Evolutionary conservation across 2,329 filamentous ascomycete genomes (phyloP).

Genomic region (Fusarium sp.): DNA sequence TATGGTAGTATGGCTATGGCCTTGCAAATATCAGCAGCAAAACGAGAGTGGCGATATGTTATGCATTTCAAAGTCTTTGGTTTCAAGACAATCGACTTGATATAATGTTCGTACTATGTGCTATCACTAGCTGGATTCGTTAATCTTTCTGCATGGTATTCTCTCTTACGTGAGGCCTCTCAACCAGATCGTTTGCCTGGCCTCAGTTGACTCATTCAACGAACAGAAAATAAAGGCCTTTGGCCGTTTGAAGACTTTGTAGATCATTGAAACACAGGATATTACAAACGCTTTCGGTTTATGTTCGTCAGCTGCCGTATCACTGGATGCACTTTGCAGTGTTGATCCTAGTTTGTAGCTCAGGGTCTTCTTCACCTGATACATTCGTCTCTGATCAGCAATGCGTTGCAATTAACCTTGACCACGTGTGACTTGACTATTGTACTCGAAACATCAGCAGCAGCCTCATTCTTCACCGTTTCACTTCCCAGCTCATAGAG

Average conservation of each 20-base stretch:
- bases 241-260: constrained; percentile 11
- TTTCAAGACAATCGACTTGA: no score
- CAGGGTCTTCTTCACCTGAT: not conserved
- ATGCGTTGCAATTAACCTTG: not conserved
- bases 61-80: no score
- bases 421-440: constrained; percentile 10
- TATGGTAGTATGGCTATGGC: not conserved
- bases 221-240: not conserved
- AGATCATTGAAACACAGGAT: constrained; percentile 2
- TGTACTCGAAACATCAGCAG: not conserved
- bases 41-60: not conserved
- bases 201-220: not conserved
- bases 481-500: not conserved
- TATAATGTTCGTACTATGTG: no score
- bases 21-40: not conserved
- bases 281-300: not conserved
- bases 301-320: constrained; percentile 3
- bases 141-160: constrained; percentile 16
- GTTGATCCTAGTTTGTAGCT: not conserved
- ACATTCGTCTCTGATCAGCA: not conserved
- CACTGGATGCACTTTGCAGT: not conserved
- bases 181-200: not conserved
- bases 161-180: constrained; percentile 2
- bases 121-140: not conserved
- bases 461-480: constrained; percentile 6